Conservation (phyloP, 2,329 filamentous ascomycete species). For the Rhytidhysteron rufulum region DNA sequence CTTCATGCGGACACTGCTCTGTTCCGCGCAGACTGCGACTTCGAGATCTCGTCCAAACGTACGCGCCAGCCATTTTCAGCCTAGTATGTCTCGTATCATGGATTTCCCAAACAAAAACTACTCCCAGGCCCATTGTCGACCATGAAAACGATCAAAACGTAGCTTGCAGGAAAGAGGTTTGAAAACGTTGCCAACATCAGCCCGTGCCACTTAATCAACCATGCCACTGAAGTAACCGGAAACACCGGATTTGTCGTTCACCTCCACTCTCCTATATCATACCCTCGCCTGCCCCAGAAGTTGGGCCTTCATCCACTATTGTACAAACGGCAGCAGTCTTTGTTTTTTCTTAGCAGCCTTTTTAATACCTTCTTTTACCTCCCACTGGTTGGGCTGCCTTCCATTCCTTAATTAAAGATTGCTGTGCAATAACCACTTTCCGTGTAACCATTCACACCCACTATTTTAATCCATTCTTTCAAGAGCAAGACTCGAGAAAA, state of each 20-base stretch:
- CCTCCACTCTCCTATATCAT: slow-evolving; percentile 32
- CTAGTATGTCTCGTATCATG: slow-evolving; percentile 34
- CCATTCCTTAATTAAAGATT: slow-evolving; percentile 49
- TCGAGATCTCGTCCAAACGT: slow-evolving; percentile 24
- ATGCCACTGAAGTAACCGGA: slow-evolving; percentile 21
- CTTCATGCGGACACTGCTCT: slow-evolving; percentile 26
- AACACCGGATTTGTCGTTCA: slow-evolving; percentile 26
- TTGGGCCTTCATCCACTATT: slow-evolving; percentile 33
- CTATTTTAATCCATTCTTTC: slow-evolving; percentile 38
- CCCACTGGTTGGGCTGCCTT: slow-evolving; percentile 54
- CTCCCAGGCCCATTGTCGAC: slow-evolving; percentile 22
- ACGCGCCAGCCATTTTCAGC: slow-evolving; percentile 27
- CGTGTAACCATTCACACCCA: slow-evolving; percentile 24
- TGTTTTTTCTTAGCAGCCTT: slow-evolving; percentile 38
- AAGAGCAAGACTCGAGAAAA: slow-evolving; percentile 41
- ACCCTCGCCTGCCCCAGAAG: slow-evolving; percentile 14
- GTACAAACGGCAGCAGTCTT: slow-evolving; percentile 37
- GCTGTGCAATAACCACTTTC: slow-evolving; percentile 36
- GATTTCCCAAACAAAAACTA: slow-evolving; percentile 36
- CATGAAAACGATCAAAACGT: slow-evolving; percentile 34
- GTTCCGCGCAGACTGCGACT: slow-evolving; percentile 17
- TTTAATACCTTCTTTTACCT: slow-evolving; percentile 46
- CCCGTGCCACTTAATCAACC: slow-evolving; percentile 38
- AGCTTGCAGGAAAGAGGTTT: slow-evolving; percentile 35
- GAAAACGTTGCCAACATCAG: slow-evolving; percentile 40